Percentiles rank a stretch among this genome's conserved stretches.
Evolutionary conservation across 495 filamentous ascomycete genomes (phyloP).

Genomic region (Oleoguttula mirabilis): DNA sequence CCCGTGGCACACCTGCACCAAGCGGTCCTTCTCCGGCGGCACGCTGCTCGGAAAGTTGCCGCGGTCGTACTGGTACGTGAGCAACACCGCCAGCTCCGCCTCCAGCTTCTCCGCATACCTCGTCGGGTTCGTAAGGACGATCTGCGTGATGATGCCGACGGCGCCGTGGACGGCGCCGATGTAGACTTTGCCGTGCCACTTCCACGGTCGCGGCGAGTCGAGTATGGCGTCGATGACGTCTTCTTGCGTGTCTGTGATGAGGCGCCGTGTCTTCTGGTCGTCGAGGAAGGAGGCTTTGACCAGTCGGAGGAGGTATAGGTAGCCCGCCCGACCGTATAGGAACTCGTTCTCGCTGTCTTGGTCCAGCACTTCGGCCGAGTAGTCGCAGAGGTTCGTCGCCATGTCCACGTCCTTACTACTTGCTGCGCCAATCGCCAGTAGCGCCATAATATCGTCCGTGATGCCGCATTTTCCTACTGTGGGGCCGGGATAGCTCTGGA

Average conservation of each 20-base stretch:
- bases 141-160: conserved; percentile 50
- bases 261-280: conserved; percentile 23
- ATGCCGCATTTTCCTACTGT: conserved; percentile 38
- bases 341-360: conserved; percentile 36
- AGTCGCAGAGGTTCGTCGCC: conserved; percentile 34
- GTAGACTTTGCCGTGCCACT: conserved; percentile 46
- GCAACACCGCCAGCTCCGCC: conserved; percentile 32
- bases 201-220: conserved; percentile 39
- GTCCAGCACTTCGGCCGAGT: conserved; percentile 30
- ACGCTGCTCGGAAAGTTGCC: conserved; percentile 34
- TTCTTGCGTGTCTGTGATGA: conserved; percentile 31
- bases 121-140: conserved; percentile 40
- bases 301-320: conserved; percentile 46
- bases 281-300: conserved; percentile 30
- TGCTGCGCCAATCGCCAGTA: conserved; percentile 40
- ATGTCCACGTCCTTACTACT: conserved; percentile 34
- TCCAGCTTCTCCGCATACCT: conserved; percentile 32
- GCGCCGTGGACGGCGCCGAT: conserved; percentile 50
- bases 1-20: conserved; percentile 58
- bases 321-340: conserved; percentile 49
- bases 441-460: conserved; percentile 42
- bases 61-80: conserved; percentile 36
- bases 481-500: conserved; percentile 34
- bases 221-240: conserved; percentile 35
- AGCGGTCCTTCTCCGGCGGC: conserved; percentile 33